Conservation (phyloP, 768 basidiomycete species). For the Dendrothele bispora region DNA sequence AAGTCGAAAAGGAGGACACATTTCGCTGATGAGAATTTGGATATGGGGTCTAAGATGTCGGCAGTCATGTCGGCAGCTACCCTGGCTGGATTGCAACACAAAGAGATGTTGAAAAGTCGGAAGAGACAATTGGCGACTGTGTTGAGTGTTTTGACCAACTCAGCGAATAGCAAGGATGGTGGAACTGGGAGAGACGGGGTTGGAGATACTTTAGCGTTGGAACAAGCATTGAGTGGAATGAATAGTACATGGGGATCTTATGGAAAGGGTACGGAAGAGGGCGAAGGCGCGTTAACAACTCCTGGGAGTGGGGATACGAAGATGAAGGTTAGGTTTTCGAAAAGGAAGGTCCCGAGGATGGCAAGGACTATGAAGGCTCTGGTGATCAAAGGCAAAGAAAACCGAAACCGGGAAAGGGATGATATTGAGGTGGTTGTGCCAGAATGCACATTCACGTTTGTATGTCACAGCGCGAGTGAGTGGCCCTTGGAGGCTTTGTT, state of each 20-base stretch:
- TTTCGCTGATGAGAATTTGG: too few relatives aligned
- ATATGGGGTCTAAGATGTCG: too few relatives aligned
- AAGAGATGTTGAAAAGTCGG: constrained; percentile 67
- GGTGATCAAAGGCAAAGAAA: constrained; percentile 32
- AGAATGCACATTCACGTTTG: constrained; percentile 56
- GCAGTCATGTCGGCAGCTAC: constrained; percentile 53
- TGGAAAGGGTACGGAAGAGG: too few relatives aligned
- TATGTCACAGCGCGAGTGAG: constrained; percentile 71
- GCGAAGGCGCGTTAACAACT: not conserved
- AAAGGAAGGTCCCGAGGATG: constrained; percentile 49
- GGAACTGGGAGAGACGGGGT: not conserved
- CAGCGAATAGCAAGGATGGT: constrained; percentile 40
- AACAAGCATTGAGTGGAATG: constrained; percentile 64
- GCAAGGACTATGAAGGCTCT: constrained; percentile 41
- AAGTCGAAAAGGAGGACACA: too few relatives aligned
- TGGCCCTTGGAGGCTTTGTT: constrained; percentile 31
- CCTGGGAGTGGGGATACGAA: not conserved
- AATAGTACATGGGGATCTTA: constrained; percentile 26
- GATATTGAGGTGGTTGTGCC: constrained; percentile 50
- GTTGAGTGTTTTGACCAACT: constrained; percentile 63
- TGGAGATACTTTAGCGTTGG: constrained; percentile 71
- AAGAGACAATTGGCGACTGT: constrained; percentile 73
- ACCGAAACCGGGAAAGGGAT: too few relatives aligned
- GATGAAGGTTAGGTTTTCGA: constrained; percentile 51
- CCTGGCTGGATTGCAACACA: constrained; percentile 70